These are phyloP conservation scores for Fusarium sp. DNA, from an alignment of 2,329 filamentous ascomycete species.

Conservation along the genomic window DNA sequence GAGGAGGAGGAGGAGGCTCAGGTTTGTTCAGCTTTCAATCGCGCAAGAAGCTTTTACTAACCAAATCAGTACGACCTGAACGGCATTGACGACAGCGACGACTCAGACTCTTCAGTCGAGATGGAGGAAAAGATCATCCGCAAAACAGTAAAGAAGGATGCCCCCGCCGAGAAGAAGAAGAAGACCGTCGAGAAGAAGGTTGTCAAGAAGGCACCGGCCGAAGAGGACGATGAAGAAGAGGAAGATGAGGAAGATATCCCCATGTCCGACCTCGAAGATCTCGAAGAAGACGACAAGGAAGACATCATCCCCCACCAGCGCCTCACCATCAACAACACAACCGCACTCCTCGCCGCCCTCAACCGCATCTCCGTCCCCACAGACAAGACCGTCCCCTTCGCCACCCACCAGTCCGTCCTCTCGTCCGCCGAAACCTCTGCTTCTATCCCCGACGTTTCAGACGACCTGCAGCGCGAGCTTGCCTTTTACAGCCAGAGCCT, in stretches of 20 bases:
- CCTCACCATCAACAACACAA: slow-evolving; percentile 96
- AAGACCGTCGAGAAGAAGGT: slow-evolving; percentile 46
- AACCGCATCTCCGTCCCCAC: slow-evolving; percentile 78
- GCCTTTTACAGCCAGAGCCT: slow-evolving; percentile 93
- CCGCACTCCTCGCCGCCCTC: slow-evolving; percentile 81
- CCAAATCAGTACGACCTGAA: slow-evolving; percentile 59
- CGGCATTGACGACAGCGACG: slow-evolving; percentile 68
- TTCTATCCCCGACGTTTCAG: slow-evolving; percentile 82
- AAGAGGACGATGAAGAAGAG: slow-evolving; percentile 61
- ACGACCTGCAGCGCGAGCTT: slow-evolving; percentile 91
- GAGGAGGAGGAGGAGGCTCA: slow-evolving; percentile 47
- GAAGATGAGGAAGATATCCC: slow-evolving; percentile 86
- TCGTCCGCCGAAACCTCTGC: slow-evolving; percentile 70
- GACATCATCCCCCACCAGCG: slow-evolving; percentile 91
- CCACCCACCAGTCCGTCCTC: slow-evolving; percentile 80
- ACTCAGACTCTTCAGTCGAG: slow-evolving; percentile 76
- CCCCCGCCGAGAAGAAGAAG: slow-evolving; percentile 48
- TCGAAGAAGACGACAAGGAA: slow-evolving; percentile 80
- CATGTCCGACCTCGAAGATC: slow-evolving; percentile 84
- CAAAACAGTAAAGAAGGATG: slow-evolving; percentile 56
- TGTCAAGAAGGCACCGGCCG: slow-evolving; percentile 19
- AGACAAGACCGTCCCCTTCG: slow-evolving; percentile 76
- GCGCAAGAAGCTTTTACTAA: neutral
- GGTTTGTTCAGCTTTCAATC: slow-evolving; percentile 32
- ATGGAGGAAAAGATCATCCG: slow-evolving; percentile 76